Evolutionary conservation across 2,329 filamentous ascomycete species (phyloP).

Genomic region (Fusarium camptoceras): DNA sequence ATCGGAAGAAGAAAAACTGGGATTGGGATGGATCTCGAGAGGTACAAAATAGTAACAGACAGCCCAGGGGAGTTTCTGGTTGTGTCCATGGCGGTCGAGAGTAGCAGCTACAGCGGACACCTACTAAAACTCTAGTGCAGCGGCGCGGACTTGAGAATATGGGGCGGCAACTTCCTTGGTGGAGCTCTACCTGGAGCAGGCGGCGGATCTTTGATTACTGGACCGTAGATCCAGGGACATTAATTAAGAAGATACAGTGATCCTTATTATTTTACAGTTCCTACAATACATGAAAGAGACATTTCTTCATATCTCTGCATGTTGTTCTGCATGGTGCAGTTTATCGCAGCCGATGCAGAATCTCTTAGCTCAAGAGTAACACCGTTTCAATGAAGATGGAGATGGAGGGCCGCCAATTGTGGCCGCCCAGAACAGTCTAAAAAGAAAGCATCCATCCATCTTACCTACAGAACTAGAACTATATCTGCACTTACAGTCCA

Average conservation of each 20-base stretch:
- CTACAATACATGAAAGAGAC: neutral
- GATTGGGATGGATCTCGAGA: conserved; percentile 14
- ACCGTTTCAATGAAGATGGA: neutral
- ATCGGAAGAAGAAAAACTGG: conserved; percentile 14
- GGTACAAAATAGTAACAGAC: neutral
- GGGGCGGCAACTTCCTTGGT: conserved; percentile 23
- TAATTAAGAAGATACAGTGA: conserved; percentile 16
- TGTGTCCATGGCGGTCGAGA: neutral
- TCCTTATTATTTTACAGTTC: neutral
- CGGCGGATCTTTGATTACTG: conserved; percentile 18
- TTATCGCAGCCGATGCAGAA: neutral
- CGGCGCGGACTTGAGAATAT: conserved; percentile 3
- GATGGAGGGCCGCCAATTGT: conserved; percentile 2
- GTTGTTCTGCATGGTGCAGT: conserved; percentile 8
- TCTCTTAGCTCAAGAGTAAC: neutral
- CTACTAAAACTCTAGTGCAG: conserved; percentile 6
- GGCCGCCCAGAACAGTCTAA: neutral
- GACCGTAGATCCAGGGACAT: conserved; percentile 10
- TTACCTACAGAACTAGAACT: conserved; percentile 2
- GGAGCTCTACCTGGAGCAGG: conserved; percentile 13
- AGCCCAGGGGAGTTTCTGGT: neutral
- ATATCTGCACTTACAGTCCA: conserved; percentile 2
- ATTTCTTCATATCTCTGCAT: neutral
- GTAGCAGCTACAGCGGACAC: neutral
- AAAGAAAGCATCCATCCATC: neutral